phyloP scores from a whole-genome alignment of 306 rosid genomes.

The Inga leiocalycina region DNA sequence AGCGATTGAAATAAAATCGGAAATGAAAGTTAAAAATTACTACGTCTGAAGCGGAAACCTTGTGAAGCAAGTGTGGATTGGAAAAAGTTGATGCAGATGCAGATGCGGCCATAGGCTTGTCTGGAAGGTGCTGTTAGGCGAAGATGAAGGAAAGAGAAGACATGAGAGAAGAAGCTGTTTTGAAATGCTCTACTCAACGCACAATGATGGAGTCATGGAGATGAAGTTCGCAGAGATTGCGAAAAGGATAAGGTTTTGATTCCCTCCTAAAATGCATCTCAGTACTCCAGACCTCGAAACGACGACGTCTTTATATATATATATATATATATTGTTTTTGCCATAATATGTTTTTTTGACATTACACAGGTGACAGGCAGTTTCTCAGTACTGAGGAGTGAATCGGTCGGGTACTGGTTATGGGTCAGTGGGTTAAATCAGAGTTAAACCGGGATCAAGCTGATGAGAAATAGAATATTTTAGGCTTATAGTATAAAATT shows the following conservation, averaged over 20 bases:
- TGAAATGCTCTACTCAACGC: neutral
- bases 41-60: constrained; percentile 37
- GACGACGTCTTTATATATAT: neutral
- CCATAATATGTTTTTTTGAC: too few relatives aligned
- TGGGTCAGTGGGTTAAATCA: too few relatives aligned
- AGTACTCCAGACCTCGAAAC: neutral
- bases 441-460: too few relatives aligned
- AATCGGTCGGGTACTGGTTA: too few relatives aligned
- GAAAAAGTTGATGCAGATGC: constrained; percentile 26
- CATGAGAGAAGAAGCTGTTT: constrained; percentile 8
- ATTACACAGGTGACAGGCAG: too few relatives aligned
- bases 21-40: neutral
- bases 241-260: constrained; percentile 16
- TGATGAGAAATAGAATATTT: too few relatives aligned
- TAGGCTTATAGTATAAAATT: too few relatives aligned
- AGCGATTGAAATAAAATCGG: neutral
- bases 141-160: neutral
- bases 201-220: neutral
- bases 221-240: neutral
- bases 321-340: too few relatives aligned
- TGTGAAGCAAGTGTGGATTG: constrained; percentile 37
- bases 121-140: neutral
- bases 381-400: too few relatives aligned
- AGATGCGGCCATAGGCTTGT: constrained; percentile 46
- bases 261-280: neutral